Conservation (phyloP, 305 asterid genomes). For the Fraxinus velutina region DNA sequence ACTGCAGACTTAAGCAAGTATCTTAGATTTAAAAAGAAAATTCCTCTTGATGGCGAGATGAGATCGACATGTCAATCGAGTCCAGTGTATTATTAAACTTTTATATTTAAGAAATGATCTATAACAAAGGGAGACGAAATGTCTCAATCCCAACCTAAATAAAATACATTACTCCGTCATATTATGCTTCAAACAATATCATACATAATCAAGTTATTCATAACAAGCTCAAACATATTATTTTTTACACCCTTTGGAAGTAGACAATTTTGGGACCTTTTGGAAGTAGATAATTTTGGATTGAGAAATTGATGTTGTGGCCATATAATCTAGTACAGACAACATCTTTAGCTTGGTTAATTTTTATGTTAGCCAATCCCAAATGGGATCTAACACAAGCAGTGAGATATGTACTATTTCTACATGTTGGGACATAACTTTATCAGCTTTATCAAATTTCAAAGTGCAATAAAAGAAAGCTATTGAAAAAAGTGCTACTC, state of each 20-base stretch:
- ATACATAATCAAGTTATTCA: neutral
- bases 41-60: neutral
- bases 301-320: neutral
- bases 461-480: neutral
- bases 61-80: neutral
- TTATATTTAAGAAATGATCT: neutral
- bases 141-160: neutral
- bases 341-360: neutral
- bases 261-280: no score
- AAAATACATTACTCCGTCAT: neutral
- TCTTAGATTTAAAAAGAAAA: neutral
- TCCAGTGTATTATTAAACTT: no score
- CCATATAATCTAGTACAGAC: neutral
- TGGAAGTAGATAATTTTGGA: neutral
- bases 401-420: neutral
- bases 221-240: neutral
- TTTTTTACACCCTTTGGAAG: neutral
- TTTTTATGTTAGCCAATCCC: neutral
- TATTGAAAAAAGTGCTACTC: neutral
- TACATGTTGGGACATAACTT: neutral
- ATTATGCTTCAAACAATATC: neutral
- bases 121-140: neutral
- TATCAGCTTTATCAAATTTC: neutral
- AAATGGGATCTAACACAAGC: neutral
- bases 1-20: neutral